Conservation (phyloP, 2,329 filamentous ascomycete genomes). For the Xenosphaeropsis pyriputrescens region DNA sequence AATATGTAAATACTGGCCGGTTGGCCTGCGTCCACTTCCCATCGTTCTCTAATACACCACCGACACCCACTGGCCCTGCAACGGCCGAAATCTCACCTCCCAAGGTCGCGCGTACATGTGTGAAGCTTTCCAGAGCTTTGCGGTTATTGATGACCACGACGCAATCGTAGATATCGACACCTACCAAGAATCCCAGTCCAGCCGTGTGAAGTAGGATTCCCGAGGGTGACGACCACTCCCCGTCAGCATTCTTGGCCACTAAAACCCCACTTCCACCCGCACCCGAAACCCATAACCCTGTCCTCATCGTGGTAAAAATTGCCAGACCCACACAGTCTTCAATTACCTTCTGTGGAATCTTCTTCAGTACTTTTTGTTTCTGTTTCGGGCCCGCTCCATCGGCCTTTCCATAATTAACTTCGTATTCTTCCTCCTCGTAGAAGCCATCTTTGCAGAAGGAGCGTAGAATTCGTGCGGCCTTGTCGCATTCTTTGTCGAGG, state of each 20-base stretch:
- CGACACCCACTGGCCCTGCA: slow-evolving; percentile 64
- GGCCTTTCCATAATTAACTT: slow-evolving; percentile 10
- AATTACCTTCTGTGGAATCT: slow-evolving; percentile 77
- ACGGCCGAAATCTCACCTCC: slow-evolving; percentile 68
- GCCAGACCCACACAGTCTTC: slow-evolving; percentile 80
- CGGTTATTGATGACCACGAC: slow-evolving; percentile 85
- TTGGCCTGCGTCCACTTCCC: slow-evolving; percentile 29
- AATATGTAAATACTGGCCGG: slow-evolving; percentile 67
- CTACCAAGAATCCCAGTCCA: slow-evolving; percentile 76
- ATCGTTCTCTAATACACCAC: slow-evolving; percentile 29
- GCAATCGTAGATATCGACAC: slow-evolving; percentile 92
- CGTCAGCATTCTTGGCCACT: slow-evolving; percentile 70
- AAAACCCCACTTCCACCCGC: slow-evolving; percentile 83
- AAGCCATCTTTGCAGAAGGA: slow-evolving; percentile 79
- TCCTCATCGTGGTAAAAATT: slow-evolving; percentile 92
- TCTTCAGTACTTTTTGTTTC: slow-evolving; percentile 53
- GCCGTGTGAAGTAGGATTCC: slow-evolving; percentile 84
- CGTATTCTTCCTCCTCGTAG: slow-evolving; percentile 37
- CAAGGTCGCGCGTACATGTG: slow-evolving; percentile 62
- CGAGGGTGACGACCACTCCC: slow-evolving; percentile 82
- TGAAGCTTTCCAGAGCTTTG: slow-evolving; percentile 72
- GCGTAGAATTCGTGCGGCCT: slow-evolving; percentile 76
- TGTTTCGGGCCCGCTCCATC: slow-evolving; percentile 22
- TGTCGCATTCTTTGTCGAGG: slow-evolving; percentile 80
- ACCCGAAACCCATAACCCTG: slow-evolving; percentile 80